Evolutionary conservation across 495 filamentous ascomycete genomes (phyloP).

Genomic region (Aspergillus sclerotiicarbonarius): DNA sequence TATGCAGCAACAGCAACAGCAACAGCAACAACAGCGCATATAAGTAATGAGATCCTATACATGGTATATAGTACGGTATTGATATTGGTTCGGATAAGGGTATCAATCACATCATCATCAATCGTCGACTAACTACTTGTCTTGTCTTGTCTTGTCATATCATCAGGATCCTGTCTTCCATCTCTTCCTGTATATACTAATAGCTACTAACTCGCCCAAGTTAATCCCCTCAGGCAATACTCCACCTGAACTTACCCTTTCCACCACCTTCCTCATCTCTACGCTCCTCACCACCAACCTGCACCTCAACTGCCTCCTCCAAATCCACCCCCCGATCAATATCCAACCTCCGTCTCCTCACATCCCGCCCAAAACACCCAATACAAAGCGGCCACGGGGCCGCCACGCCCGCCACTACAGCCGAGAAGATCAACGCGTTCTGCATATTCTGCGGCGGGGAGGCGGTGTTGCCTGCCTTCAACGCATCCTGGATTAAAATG

Average conservation of each 20-base stretch:
- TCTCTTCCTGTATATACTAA: too few relatives aligned
- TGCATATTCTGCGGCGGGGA: constrained; percentile 68
- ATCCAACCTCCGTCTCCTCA: constrained; percentile 55
- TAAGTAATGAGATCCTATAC: not conserved
- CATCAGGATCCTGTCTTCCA: too few relatives aligned
- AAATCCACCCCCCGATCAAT: constrained; percentile 46
- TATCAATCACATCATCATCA: too few relatives aligned
- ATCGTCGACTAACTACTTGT: too few relatives aligned
- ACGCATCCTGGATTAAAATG: constrained; percentile 74
- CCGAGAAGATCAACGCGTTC: constrained; percentile 72
- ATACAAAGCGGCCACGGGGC: constrained; percentile 66
- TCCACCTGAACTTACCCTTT: not conserved
- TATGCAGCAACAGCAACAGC: too few relatives aligned
- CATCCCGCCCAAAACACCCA: constrained; percentile 61
- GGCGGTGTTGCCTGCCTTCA: constrained; percentile 59
- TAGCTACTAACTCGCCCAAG: too few relatives aligned
- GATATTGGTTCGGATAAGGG: not conserved
- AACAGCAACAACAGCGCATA: too few relatives aligned
- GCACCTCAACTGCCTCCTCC: not conserved
- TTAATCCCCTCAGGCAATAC: not conserved
- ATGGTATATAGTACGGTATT: not conserved
- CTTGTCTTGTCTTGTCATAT: too few relatives aligned
- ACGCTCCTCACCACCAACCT: constrained; percentile 10
- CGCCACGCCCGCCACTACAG: constrained; percentile 62
- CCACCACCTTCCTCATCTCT: not conserved